Base-by-base conservation (phyloP, 2,329 filamentous ascomycete genomes). In the Fusarium nematophilum region DNA sequence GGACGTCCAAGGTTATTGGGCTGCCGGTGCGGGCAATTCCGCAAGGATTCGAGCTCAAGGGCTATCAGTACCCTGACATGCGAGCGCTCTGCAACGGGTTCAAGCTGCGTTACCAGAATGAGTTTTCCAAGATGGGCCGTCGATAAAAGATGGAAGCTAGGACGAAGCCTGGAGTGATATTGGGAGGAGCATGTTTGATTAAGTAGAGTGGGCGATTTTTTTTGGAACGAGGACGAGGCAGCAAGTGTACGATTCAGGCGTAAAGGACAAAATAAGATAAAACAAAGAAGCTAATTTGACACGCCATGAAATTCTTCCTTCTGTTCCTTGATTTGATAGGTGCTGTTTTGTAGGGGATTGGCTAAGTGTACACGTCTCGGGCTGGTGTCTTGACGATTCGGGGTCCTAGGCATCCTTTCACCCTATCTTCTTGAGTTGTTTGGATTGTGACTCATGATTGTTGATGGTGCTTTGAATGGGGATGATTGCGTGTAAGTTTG, bases 1-100 rank as follows among this genome's bases (percentile, higher is more conserved):
- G 89, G 67, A 82, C 84, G 42, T 90, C 92, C 3, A 83, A 82
- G 37, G 86, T 94, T 47, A 88, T 90, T 61, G 88, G 87, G 39
- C 93, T 94, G 89, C 86, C 88, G 5, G 92, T 99, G 62, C 93
- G 95, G 68, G 89, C 97, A 30, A 90, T 98, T 14, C 95, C 95
- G 3, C 91, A 96, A 69, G 95, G 92, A 5, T 99, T 94, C 72
- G 93, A 98, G 79, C 83, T 99, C 69, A 88, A 93, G 77, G 91
- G 90, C 65, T 90, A 91, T 65, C 86, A 90, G 46, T 99, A 99
- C 73, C 94, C 95, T 1, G 93, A 98, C 70, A 97, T 98, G 91
- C 86, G 90, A 66, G 92, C 93, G 42, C 81, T 99, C 61, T 97
- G 94, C 82, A 99, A 99, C 78, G 95, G 94, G 6, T 98, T 98